Base-by-base conservation (phyloP, 768 basidiomycete species). In the Dentipellis sp. region DNA sequence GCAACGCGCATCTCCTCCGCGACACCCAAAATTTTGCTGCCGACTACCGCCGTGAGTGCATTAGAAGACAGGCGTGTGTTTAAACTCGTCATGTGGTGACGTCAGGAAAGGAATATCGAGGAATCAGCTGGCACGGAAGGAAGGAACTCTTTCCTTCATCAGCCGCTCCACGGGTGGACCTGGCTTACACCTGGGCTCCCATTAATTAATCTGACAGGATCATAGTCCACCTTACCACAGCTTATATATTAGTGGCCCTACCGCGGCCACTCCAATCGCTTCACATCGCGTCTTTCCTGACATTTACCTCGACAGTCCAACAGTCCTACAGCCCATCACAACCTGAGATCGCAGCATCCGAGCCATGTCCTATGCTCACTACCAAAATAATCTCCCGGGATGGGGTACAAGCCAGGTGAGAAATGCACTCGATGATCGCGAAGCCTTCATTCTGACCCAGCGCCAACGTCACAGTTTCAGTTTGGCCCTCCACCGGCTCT, bases 361-460 rank as follows among this genome's bases (percentile, higher is more conserved):
- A 19, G 42, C 42, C 62, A 81, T 78, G 77, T 65, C 75, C 38
- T 76, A 73, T 63, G 66, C 76, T 65, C 74, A 79, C 58, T 78
- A 78, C 63, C 75, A 73, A 46, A 65, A 63, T 34, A 36, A 56
- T 2, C 62, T 66, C 34, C 75, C 77, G 23, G 75, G 71, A 38
- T 81, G 79, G 79, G 82, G 82, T 8, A 76, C 78, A 12, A 58
- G 65, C 8, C 68, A 72, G 58, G 72, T 72, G 51, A 46, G 65
- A 60, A n/a, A 45, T 46, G 46, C 47, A 36, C 52, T 16, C 23
- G 23, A 17, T 52, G 4, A 22, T 21, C 45, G 17, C 10, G 50
- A 37, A 34, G 40, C 23, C 38, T 17, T 14, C 10, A 17, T 56
- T 48, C 29, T 56, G 12, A 19, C 17, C 37, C 40, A 19, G 6